Percentiles rank a stretch among this genome's conserved stretches.
phyloP scores from a whole-genome alignment of 495 filamentous ascomycete genomes.

The Xylaria palmicola region DNA sequence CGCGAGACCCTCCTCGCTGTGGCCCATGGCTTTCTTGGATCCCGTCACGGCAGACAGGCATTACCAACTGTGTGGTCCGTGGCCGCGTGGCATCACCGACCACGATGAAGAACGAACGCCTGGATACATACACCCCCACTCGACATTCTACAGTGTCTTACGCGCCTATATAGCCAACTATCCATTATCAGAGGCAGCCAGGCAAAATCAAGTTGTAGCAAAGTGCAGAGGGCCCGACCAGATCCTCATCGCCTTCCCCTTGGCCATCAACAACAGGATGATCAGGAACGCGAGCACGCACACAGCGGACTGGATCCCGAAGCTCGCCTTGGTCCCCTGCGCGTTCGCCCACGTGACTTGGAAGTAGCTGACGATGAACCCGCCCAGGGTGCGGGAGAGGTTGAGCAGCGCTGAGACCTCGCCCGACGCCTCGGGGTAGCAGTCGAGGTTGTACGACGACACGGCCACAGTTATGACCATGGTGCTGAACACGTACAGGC shows the following conservation, averaged over 20 bases:
- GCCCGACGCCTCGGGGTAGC: slow-evolving; percentile 55
- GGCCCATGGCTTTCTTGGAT: too few species aligned
- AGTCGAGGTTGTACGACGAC: slow-evolving; percentile 60
- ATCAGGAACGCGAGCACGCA: slow-evolving; percentile 41
- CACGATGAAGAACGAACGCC: too few species aligned
- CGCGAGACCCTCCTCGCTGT: too few species aligned
- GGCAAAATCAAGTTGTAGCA: slow-evolving; percentile 11
- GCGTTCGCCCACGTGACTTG: slow-evolving; percentile 40
- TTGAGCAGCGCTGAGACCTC: slow-evolving; percentile 58
- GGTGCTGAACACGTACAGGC: slow-evolving; percentile 56
- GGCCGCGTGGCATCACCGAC: too few species aligned
- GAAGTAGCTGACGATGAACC: slow-evolving; percentile 54
- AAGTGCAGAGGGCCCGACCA: slow-evolving; percentile 31
- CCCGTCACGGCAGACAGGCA: too few species aligned
- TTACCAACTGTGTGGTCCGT: too few species aligned
- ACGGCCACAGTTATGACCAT: slow-evolving; percentile 65
- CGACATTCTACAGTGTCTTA: too few species aligned
- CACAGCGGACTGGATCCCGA: slow-evolving; percentile 53
- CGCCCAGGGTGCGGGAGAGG: slow-evolving; percentile 44
- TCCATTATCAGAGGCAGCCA: neutral
- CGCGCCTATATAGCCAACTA: neutral
- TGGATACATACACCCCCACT: neutral
- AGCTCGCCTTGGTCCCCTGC: slow-evolving; percentile 40
- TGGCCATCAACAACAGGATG: slow-evolving; percentile 42
- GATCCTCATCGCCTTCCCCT: slow-evolving; percentile 44